Evolutionary conservation across 495 filamentous ascomycete genomes (phyloP), one percentile per base, ranked within the genome.

Genomic region (Entonaema liquescens): DNA sequence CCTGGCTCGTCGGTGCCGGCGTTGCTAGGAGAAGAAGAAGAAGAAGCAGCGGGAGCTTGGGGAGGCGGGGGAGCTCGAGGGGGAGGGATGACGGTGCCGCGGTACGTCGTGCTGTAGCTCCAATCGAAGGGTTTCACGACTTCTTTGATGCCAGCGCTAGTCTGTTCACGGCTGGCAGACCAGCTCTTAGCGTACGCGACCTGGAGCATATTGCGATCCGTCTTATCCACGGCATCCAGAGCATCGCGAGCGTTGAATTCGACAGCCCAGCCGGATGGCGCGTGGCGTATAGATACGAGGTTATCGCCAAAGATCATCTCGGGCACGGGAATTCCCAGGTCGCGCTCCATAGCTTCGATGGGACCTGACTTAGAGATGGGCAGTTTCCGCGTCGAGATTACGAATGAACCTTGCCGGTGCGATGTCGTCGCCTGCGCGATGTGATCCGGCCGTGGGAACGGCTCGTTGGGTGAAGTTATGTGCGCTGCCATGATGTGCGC

Each of bases 241-340:
- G 95, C 95, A 76, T 94, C 92, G 63, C 89, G 90, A 17, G 96
- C 91, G 70, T 91, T 90, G 81, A 99, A 99, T 13, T 82, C 76
- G 58, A 98, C 85, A 3, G 81, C 79, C 92, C 93, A 98, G 7
- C 88, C 88, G 62, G 83, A 88, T 19, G 83, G 82, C 21, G 80
- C 59, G 79, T 98, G 93, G 62, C 89, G 84, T 25, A 99, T 85
- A 2, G 83, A 78, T 25, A 96, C 89, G 33, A 88, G 83, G 79
- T 99, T 99, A 81, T 99, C 93, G 33, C 95, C 95, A 74, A 99
- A 99, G 36, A 99, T 99, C 95, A 99, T 99, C 81, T 99, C 95
- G 2, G 96, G 95, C 6, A 93, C 89, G 12, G 93, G 85, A 78
- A 99, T 97, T 13, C 89, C 89, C 12, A 99, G 86, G 52, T 87